Evolutionary conservation across 495 filamentous ascomycete genomes (phyloP), one percentile per base, ranked within the genome.

Genomic region (Tricharina praecox): DNA sequence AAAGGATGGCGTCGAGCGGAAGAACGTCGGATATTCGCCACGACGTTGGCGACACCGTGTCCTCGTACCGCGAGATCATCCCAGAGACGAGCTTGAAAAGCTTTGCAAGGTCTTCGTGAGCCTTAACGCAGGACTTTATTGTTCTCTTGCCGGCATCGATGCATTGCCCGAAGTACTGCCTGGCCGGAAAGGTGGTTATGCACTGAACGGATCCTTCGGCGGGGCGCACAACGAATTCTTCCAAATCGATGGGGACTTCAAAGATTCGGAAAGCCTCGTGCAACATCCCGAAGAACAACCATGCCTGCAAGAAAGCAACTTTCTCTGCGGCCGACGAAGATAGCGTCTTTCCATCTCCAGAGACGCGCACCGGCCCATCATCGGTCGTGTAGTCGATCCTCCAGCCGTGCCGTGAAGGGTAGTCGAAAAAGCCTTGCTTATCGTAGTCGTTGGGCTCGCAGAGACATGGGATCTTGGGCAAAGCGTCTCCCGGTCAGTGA

Each of bases 231-330:
- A 45, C 42, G 19, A 15, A 45, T 13, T 45, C 42, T 10, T 45
- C 42, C 24, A 38, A 16, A 4, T 45, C 24, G 15, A 36, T 24
- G 21, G 23, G 21, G 2, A 45, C 42, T 5, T 10, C 24, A 5
- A 45, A 18, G 18, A 45, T 24, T 13, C 23, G 11, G 7, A 38
- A 38, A 11, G 30, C 42, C 13, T 45, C 20, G 30, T 45, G 30
- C 13, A 45, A 24, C 41, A 47, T 43, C 3, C 47, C 47, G 39
- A 49, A 49, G 23, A 49, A 49, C n/a, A 47, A 10, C 47, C 47
- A 49, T 4, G 47, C 23, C 23, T 49, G 47, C 20, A 26, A 20
- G 16, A 49, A 49, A 19, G 47, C 47, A 7, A 24, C 47, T 16
- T 49, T 45, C 13, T 47, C 23, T 46, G 43, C 7, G 7, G 28